Evolutionary conservation across 2,329 filamentous ascomycete genomes (phyloP).

Genomic region (Fusarium sp.): DNA sequence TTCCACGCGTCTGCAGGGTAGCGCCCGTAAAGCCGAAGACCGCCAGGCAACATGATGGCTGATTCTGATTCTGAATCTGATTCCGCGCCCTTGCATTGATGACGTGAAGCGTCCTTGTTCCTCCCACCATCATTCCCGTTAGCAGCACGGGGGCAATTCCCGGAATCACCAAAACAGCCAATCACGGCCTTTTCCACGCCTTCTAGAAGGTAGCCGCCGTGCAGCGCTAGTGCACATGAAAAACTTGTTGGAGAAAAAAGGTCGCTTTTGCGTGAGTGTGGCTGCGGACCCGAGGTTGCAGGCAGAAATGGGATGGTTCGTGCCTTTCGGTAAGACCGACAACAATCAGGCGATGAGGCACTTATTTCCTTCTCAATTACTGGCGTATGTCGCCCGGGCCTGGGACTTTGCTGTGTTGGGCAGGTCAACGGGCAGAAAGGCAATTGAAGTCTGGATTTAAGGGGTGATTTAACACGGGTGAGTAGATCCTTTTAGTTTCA

Average conservation of each 20-base stretch:
- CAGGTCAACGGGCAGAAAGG: conserved; percentile 4
- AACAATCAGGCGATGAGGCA: conserved; percentile 20
- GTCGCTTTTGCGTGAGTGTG: neutral
- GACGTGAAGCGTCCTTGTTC: neutral
- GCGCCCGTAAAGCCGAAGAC: neutral
- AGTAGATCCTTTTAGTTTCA: conserved; percentile 30
- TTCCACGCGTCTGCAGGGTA: conserved; percentile 13
- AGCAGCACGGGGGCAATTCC: neutral
- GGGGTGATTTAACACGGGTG: conserved; percentile 4
- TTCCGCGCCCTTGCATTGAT: conserved; percentile 10
- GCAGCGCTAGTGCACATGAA: conserved; percentile 15
- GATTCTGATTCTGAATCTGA: too few species aligned
- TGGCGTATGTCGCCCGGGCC: neutral
- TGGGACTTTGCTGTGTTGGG: conserved; percentile 21
- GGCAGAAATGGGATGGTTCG: conserved; percentile 8
- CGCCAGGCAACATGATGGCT: neutral
- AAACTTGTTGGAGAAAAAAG: conserved; percentile 15
- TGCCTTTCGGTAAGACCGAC: conserved; percentile 29
- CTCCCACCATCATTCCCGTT: neutral
- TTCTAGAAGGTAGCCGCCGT: conserved; percentile 25
- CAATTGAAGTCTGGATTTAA: conserved; percentile 16
- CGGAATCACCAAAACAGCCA: neutral
- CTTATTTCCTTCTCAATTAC: neutral
- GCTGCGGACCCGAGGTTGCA: conserved; percentile 33
- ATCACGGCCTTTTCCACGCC: neutral